Percentiles rank a stretch among this genome's conserved stretches.
These are phyloP conservation scores for Pseudogymnoascus sp. DNA, from an alignment of 2,329 filamentous ascomycete genomes.

Conservation along the genomic window DNA sequence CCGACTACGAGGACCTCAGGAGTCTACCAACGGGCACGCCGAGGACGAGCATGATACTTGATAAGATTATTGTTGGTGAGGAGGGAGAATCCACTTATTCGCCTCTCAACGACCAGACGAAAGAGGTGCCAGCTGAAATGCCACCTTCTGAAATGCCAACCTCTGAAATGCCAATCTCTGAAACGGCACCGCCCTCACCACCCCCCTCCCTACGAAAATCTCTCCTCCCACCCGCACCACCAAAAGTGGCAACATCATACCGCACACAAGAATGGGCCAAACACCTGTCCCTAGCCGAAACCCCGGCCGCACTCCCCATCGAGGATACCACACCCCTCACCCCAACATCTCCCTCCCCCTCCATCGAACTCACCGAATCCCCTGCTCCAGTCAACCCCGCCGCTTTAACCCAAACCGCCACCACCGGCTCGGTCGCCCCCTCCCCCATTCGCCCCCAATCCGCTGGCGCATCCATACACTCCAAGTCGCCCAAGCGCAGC, in stretches of 20 bases:
- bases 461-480: background rate
- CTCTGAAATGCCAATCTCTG: conserved; percentile 26
- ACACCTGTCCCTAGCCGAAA: conserved; percentile 71
- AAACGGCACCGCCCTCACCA: conserved; percentile 38
- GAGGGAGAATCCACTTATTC: background rate
- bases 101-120: background rate
- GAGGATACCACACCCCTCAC: conserved; percentile 3
- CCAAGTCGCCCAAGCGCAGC: background rate
- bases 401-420: conserved; percentile 24
- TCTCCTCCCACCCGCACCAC: conserved; percentile 61
- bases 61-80: background rate
- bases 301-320: conserved; percentile 36
- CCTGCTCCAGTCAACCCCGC: conserved; percentile 19
- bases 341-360: conserved; percentile 11
- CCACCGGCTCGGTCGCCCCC: conserved; percentile 41
- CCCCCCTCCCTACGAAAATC: conserved; percentile 48
- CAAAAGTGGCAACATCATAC: conserved; percentile 72
- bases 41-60: background rate
- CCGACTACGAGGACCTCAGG: conserved; percentile 29
- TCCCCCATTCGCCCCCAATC: background rate
- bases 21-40: conserved; percentile 6
- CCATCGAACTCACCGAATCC: conserved; percentile 20
- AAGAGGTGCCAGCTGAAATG: background rate
- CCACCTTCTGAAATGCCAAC: background rate
- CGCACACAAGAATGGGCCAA: conserved; percentile 96